Evolutionary conservation across 2,329 filamentous ascomycete species (phyloP).

Genomic region (Zymoseptoria tritici): DNA sequence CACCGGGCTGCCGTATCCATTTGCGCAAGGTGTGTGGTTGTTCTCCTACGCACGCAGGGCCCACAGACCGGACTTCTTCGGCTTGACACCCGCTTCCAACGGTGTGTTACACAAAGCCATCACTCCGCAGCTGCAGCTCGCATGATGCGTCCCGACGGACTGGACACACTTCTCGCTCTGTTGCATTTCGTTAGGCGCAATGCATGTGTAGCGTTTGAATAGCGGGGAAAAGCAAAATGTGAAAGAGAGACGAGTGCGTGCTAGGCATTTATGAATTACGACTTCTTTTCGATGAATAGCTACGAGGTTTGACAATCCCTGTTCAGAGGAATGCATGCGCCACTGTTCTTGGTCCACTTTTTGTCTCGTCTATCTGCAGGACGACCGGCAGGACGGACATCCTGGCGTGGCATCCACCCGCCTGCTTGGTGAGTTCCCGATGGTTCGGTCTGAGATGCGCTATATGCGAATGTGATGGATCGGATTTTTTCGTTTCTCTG

Average conservation of each 20-base stretch:
- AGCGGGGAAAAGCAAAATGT: constrained; percentile 1
- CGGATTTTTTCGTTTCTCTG: neutral
- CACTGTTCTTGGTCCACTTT: neutral
- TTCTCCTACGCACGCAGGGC: neutral
- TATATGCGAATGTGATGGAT: constrained; percentile 5
- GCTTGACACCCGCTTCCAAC: constrained; percentile 6
- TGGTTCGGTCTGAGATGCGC: neutral
- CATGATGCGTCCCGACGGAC: neutral
- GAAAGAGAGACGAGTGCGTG: too few species aligned
- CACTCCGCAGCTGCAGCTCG: neutral
- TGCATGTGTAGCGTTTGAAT: constrained; percentile 7
- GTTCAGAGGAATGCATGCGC: neutral
- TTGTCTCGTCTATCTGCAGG: neutral
- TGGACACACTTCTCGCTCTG: neutral
- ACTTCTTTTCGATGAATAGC: neutral
- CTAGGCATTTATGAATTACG: neutral
- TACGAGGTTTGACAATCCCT: neutral
- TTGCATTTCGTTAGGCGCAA: neutral
- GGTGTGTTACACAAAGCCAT: constrained; percentile 3
- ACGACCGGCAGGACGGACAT: neutral
- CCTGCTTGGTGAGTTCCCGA: neutral
- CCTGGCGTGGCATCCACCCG: constrained; percentile 1
- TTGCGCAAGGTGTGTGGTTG: constrained; percentile 6
- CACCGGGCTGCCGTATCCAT: constrained; percentile 7
- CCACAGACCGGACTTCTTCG: constrained; percentile 17